Evolutionary conservation across 2,329 filamentous ascomycete species (phyloP).

Genomic region (Boeremia exigua): DNA sequence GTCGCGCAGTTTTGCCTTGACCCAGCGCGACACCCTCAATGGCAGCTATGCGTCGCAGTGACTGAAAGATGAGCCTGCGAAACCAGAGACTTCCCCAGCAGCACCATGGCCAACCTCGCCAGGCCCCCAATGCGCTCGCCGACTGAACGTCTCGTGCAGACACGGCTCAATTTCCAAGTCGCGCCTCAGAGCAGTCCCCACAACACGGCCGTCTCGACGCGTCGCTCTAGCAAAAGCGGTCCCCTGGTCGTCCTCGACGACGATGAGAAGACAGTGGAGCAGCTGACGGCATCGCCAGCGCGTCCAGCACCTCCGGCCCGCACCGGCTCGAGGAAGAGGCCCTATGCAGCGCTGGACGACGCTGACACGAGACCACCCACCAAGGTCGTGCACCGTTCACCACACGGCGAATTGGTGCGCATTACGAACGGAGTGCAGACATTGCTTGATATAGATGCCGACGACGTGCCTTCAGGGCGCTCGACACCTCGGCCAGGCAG

Average conservation of each 20-base stretch:
- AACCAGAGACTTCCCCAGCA: constrained; percentile 27
- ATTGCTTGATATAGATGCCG: constrained; percentile 40
- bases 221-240: constrained; percentile 35
- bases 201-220: constrained; percentile 33
- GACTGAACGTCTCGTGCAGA: constrained; percentile 38
- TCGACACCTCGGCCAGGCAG: constrained; percentile 42
- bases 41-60: constrained; percentile 31
- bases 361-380: constrained; percentile 47
- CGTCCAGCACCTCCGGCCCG: constrained; percentile 28
- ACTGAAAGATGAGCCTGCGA: constrained; percentile 37
- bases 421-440: constrained; percentile 52
- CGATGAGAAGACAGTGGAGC: constrained; percentile 29
- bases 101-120: constrained; percentile 35
- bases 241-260: constrained; percentile 29
- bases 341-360: constrained; percentile 37
- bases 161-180: constrained; percentile 36
- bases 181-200: constrained; percentile 26
- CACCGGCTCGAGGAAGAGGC: constrained; percentile 39
- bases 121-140: constrained; percentile 39
- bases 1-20: constrained; percentile 31
- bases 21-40: constrained; percentile 41
- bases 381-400: constrained; percentile 50
- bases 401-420: constrained; percentile 51
- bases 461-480: constrained; percentile 40
- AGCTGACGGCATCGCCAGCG: constrained; percentile 16